Evolutionary conservation across 768 basidiomycete genomes (phyloP), one percentile per base, ranked within the genome.

Genomic region (Tulasnella sp.): DNA sequence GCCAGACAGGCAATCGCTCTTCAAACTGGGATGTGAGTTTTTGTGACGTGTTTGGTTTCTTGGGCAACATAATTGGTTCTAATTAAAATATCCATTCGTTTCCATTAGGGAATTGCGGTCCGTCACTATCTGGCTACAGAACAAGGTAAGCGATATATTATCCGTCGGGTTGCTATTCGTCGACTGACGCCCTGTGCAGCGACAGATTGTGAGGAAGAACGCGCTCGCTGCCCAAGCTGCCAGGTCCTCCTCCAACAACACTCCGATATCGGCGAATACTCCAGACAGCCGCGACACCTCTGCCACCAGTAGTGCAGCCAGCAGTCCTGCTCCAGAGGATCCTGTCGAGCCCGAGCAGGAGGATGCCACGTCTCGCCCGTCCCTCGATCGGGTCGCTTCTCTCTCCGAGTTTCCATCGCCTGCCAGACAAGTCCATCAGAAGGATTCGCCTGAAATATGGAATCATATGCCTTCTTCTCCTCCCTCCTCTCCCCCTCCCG

Each of bases 381-480:
- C 48, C 20, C 35, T 50, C 24, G 48, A 50, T 16, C 20, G 48
- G 24, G 48, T 50, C 48, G 48, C 48, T 40, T 50, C 48, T 37
- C 37, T 50, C 24, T 50, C 48, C n/a, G 48, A 50, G 42, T 39
- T 40, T 28, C 48, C 48, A 24, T 40, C 48, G 19, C 48, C 48
- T 13, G 48, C 22, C 19, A 16, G 48, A 22, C 34, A 25, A 7
- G 33, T 50, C 16, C 27, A 22, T 22, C 24, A 22, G 19, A 50
- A 50, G 31, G 42, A 19, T 32, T 20, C 33, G 37, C 33, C 19
- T 16, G 29, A 48, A 48, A 15, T 50, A 39, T 50, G 35, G 48
- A 42, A 39, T n/a, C 48, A 50, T 40, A 50, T 50, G 48, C 48
- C 48, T 13, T 50, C 48, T 29, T 50, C 48, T 25, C 48, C 48